Base-by-base conservation (phyloP, 1,284 basidiomycete species). In the Cryptococcus jaspeensis region DNA sequence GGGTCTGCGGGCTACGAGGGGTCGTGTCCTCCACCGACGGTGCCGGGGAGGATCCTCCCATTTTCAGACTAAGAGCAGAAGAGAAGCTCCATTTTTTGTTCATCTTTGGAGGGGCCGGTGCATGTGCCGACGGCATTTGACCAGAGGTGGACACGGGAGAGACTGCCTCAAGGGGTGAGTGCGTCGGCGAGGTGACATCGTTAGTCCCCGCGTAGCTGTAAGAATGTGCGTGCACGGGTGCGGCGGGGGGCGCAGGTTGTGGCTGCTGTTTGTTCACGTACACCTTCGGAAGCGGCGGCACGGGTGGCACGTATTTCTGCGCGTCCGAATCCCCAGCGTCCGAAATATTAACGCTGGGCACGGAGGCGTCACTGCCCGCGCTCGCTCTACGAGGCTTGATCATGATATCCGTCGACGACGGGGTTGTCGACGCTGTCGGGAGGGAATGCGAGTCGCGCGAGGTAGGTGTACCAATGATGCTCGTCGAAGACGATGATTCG, bases 11-110 rank as follows among this genome's bases (percentile, higher is more conserved):
- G 18, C 59, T 62, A 6, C 52, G 44, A n/a, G 58, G 54, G 12
- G 60, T 56, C 23, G 56, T 53, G 12, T 61, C 59, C 32, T 59
- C 57, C 8, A 45, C 46, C 15, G 51, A 54, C 58, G 32, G 64
- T 47, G 37, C 69, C 56, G 35, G 61, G 6, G 66, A 52, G 62
- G 69, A 36, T 35, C 35, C 37, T 40, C 66, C 52, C 22, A 90
- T 78, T 72, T 86, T 90, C 65, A 92, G 83, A 65, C 88, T 92
- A n/a, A 96, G 80, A 6, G 90, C 90, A 57, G 85, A 89, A 6
- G 90, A 90, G 77, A 97, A 91, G 68, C 92, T 95, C 93, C 93
- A 97, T 78, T 96, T 97, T 81, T 94, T 95, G 41, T 86, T 90
- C 66, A 76, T 75, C 23, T 50, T 52, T 11, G 59, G 61, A 5